These are phyloP conservation scores for Chalaropsis ovoidea DNA, from an alignment of 2,329 filamentous ascomycete genomes.

Conservation along the genomic window DNA sequence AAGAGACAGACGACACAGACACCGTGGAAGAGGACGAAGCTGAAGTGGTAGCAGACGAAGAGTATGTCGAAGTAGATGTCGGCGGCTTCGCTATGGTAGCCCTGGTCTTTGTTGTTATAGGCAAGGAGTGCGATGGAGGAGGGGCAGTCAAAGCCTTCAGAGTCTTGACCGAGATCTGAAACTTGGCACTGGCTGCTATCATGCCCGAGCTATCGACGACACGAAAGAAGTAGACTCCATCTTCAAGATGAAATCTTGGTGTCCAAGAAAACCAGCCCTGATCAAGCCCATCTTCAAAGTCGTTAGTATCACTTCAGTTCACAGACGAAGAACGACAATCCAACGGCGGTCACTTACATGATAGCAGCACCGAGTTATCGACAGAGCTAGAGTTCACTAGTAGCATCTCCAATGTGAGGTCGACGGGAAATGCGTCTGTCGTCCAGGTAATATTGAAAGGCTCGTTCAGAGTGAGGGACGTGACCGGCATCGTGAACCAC, in stretches of 20 bases:
- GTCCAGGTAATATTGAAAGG: constrained; percentile 17
- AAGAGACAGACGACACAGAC: neutral
- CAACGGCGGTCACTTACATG: neutral
- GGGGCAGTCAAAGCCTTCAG: neutral
- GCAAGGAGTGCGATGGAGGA: neutral
- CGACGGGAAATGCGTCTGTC: constrained; percentile 12
- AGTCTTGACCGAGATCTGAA: neutral
- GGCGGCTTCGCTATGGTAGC: neutral
- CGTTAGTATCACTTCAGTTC: neutral
- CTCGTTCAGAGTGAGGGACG: neutral
- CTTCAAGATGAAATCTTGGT: neutral
- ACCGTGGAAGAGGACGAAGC: neutral
- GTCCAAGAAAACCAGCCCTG: neutral
- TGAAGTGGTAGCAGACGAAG: neutral
- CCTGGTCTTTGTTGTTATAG: neutral
- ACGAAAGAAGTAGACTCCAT: neutral
- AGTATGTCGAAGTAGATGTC: neutral
- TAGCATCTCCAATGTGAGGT: constrained; percentile 7
- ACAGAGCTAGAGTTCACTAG: neutral
- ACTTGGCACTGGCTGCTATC: neutral
- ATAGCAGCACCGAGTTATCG: neutral
- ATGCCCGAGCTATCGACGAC: neutral
- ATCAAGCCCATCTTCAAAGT: neutral
- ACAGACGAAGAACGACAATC: too few species aligned
- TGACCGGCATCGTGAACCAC: constrained; percentile 9